Evolutionary conservation across 352 stramenopile species (phyloP).

Genomic region (Pythium monospermum): DNA sequence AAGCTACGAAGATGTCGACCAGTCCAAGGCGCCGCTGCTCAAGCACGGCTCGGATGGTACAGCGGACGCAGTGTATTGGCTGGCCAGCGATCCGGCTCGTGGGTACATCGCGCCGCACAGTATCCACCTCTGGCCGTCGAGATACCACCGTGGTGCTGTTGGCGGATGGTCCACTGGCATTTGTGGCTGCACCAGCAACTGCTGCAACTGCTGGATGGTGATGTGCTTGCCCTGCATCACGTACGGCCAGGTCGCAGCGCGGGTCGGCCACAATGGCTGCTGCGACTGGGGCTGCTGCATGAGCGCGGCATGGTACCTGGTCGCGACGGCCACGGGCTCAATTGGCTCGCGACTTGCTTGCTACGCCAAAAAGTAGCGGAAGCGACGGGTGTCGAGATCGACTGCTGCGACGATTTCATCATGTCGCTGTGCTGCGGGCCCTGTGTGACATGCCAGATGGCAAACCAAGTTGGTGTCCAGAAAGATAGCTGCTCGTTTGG

Average conservation of each 20-base stretch:
- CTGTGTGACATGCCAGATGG: conserved; percentile 4
- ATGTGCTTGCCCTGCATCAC: conserved; percentile 4
- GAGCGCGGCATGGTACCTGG: not conserved
- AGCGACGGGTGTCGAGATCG: not conserved
- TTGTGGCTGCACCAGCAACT: conserved; percentile 1
- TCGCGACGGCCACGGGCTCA: not conserved
- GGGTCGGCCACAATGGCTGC: not conserved
- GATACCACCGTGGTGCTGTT: too few relatives aligned
- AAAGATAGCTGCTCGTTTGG: conserved; percentile 2
- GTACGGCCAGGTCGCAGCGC: conserved; percentile 1
- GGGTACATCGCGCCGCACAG: too few relatives aligned
- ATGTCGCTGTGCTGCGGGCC: not conserved
- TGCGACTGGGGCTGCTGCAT: not conserved
- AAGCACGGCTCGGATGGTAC: too few relatives aligned
- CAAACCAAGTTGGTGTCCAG: conserved; percentile 4
- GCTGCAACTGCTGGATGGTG: conserved; percentile 3
- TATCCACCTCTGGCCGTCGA: too few relatives aligned
- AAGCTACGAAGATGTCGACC: too few relatives aligned
- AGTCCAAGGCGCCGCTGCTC: too few relatives aligned
- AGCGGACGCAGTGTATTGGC: too few relatives aligned
- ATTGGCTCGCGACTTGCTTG: not conserved
- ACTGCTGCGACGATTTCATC: not conserved
- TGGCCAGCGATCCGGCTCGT: too few relatives aligned
- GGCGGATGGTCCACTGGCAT: not conserved
- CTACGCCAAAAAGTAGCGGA: not conserved